A percentile compares a stretch with the other conserved stretches of the same genome.
Evolutionary conservation across 176 grass and related monocot species (phyloP).

Genomic region (Thinopyrum elongatum): DNA sequence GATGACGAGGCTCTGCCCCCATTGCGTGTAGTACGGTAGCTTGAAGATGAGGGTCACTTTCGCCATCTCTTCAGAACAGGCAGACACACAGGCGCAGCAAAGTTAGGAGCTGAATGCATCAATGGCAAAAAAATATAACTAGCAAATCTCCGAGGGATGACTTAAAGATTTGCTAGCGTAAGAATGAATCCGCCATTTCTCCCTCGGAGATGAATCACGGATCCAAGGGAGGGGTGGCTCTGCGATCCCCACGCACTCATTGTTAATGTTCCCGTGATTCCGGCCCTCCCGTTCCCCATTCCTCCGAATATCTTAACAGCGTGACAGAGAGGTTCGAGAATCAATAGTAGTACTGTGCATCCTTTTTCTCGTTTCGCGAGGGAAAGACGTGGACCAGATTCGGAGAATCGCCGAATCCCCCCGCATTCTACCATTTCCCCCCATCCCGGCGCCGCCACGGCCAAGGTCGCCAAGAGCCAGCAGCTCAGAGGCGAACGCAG

Average conservation of each 20-base stretch:
- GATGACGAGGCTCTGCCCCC: constrained; percentile 78
- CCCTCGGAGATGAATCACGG: background rate
- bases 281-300: background rate
- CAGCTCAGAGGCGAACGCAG: background rate
- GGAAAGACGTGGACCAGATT: constrained; percentile 1
- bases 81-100: background rate
- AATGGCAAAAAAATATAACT: background rate
- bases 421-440: background rate
- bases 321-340: constrained; percentile 26
- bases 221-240: background rate
- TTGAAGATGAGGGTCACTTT: constrained; percentile 76
- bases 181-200: constrained; percentile 15
- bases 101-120: constrained; percentile 13
- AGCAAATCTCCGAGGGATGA: too few relatives aligned
- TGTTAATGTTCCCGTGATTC: background rate
- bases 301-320: background rate
- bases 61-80: constrained; percentile 37
- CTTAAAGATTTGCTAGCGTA: background rate
- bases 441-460: background rate
- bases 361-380: background rate
- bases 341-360: background rate
- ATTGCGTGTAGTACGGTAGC: constrained; percentile 83
- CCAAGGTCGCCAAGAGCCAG: background rate
- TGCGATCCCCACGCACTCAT: background rate
- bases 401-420: background rate